phyloP scores from a whole-genome alignment of 345 rosid genomes.

The Linum tenue region DNA sequence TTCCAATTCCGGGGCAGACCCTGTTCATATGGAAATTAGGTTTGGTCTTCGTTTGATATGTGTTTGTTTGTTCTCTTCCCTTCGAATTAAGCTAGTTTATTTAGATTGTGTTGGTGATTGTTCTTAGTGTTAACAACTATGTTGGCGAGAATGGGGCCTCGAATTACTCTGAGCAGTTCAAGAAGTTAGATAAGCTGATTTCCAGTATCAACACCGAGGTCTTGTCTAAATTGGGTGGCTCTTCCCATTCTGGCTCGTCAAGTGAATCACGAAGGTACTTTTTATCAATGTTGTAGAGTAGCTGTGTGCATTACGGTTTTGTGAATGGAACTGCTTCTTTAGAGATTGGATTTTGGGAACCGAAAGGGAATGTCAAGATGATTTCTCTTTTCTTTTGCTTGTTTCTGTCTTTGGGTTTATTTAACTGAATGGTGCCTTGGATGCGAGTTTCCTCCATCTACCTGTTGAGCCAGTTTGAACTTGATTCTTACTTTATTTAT shows the following conservation, averaged over 20 bases:
- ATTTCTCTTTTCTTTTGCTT: not conserved
- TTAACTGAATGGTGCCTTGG: too few relatives aligned
- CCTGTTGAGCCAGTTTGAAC: not conserved
- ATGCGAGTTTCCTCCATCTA: not conserved
- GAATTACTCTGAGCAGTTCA: conserved; percentile 48
- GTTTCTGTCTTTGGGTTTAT: not conserved
- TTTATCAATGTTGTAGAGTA: not conserved
- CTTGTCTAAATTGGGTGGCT: conserved; percentile 34
- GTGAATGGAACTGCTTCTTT: conserved; percentile 3
- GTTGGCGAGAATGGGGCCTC: conserved; percentile 30
- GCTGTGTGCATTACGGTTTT: conserved; percentile 4
- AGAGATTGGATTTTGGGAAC: too few relatives aligned
- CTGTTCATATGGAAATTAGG: conserved; percentile 62
- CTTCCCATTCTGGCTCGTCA: conserved; percentile 25
- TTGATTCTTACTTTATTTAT: too few relatives aligned
- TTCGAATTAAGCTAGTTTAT: not conserved
- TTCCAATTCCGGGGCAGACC: conserved; percentile 24
- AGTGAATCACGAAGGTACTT: conserved; percentile 29
- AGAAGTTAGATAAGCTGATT: conserved; percentile 53
- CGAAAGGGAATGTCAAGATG: too few relatives aligned
- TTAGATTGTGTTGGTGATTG: not conserved
- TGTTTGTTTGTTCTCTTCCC: not conserved
- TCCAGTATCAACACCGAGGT: conserved; percentile 36
- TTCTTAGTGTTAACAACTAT: conserved; percentile 46
- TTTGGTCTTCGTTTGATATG: conserved; percentile 7